phyloP scores from a whole-genome alignment of 306 rosid genomes.

The Quercus rubra region DNA sequence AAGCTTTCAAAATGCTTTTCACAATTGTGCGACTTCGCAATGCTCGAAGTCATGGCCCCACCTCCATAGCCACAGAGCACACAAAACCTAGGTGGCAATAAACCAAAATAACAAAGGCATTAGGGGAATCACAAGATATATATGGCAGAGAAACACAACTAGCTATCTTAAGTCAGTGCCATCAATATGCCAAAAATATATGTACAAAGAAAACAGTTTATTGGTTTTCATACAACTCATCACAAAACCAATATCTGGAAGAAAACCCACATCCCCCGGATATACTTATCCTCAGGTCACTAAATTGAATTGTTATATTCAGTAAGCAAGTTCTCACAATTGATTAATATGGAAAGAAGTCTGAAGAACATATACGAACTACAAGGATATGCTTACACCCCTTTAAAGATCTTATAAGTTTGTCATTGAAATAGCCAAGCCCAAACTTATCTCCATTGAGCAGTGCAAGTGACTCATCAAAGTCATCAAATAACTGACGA shows the following conservation, averaged over 20 bases:
- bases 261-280: not conserved
- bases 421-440: not conserved
- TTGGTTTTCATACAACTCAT: not conserved
- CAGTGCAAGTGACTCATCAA: no score
- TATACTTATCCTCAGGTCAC: not conserved
- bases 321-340: not conserved
- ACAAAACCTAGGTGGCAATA: conserved; percentile 46
- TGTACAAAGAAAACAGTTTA: not conserved
- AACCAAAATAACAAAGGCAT: not conserved
- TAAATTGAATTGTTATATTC: not conserved
- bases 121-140: not conserved
- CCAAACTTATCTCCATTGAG: not conserved
- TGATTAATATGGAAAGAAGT: not conserved
- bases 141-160: not conserved
- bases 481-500: no score
- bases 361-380: not conserved
- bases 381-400: not conserved
- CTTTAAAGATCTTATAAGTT: not conserved
- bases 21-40: conserved; percentile 37
- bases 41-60: conserved; percentile 71
- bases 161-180: not conserved
- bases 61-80: conserved; percentile 78
- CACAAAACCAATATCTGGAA: not conserved
- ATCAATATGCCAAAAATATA: not conserved
- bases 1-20: conserved; percentile 48